phyloP scores from a whole-genome alignment of 495 filamentous ascomycete species.

The Aspergillus cavernicola region DNA sequence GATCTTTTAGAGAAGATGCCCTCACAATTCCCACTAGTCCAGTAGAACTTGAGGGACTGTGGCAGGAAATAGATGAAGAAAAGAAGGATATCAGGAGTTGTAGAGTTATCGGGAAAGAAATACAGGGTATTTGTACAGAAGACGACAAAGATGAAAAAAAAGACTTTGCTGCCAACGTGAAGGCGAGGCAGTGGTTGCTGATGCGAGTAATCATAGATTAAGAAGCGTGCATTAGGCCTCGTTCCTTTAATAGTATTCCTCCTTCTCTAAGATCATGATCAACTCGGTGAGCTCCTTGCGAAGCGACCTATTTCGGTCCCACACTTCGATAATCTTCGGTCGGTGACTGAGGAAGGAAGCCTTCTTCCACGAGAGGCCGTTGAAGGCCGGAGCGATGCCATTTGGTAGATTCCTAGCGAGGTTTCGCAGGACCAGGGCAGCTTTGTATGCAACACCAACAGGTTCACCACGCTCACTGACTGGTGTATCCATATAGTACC shows the following conservation, averaged over 20 bases:
- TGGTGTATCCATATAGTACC: conserved; percentile 59
- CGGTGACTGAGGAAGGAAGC: conserved; percentile 40
- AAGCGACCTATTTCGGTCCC: conserved; percentile 42
- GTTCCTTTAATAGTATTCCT: conserved; percentile 33
- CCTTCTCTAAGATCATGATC: conserved; percentile 43
- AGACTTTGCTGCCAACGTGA: conserved; percentile 18
- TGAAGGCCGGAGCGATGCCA: conserved; percentile 28
- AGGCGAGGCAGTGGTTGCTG: background rate
- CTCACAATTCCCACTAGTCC: background rate
- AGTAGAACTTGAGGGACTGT: background rate
- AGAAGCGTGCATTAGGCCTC: too few species aligned
- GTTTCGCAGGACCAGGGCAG: conserved; percentile 83
- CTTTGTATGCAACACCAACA: conserved; percentile 78
- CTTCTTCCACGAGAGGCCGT: conserved; percentile 40
- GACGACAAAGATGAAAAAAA: conserved; percentile 1
- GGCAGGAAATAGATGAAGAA: background rate
- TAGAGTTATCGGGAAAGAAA: conserved; percentile 10
- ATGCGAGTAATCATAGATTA: too few species aligned
- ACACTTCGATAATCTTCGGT: conserved; percentile 39
- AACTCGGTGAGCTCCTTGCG: conserved; percentile 44
- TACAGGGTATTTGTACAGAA: conserved; percentile 27
- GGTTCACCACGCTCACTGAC: conserved; percentile 80
- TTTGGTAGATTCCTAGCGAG: conserved; percentile 69
- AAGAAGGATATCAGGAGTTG: conserved; percentile 7
- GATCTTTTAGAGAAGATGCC: background rate